Conservation (phyloP, 768 basidiomycete genomes). For the Lentinula boryana region DNA sequence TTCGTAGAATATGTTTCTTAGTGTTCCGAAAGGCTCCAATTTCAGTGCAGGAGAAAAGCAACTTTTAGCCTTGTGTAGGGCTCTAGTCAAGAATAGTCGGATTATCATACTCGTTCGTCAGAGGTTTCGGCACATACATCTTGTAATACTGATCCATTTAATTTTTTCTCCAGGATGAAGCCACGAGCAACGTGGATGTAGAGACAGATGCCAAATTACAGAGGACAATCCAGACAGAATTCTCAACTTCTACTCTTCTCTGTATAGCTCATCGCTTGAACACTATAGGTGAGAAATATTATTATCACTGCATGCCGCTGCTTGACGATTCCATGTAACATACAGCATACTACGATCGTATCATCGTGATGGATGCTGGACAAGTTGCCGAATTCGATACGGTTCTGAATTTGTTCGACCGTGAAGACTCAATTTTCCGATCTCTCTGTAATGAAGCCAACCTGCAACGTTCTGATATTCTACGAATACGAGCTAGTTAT, state of each 20-base stretch:
- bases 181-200: slow-evolving; percentile 55
- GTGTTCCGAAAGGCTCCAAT: slow-evolving; percentile 38
- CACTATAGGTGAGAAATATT: slow-evolving; percentile 40
- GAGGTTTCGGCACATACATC: not conserved
- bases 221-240: slow-evolving; percentile 58
- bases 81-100: slow-evolving; percentile 54
- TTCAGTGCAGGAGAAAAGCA: slow-evolving; percentile 66
- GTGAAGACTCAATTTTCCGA: slow-evolving; percentile 60
- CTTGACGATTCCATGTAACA: not conserved
- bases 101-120: slow-evolving; percentile 48
- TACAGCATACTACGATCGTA: slow-evolving; percentile 57
- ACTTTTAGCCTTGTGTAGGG: slow-evolving; percentile 54
- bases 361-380: slow-evolving; percentile 71
- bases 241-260: slow-evolving; percentile 44
- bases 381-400: slow-evolving; percentile 70
- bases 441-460: slow-evolving; percentile 65
- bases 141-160: not conserved
- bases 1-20: not conserved
- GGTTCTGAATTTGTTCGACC: slow-evolving; percentile 59
- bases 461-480: slow-evolving; percentile 52
- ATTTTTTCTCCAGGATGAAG: slow-evolving; percentile 43
- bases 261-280: slow-evolving; percentile 57
- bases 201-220: slow-evolving; percentile 61
- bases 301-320: not conserved
- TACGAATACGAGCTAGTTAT: slow-evolving; percentile 35